These are phyloP conservation scores for Starmerella sp. DNA, from an alignment of 805 yeast genomes.

Conservation along the genomic window DNA sequence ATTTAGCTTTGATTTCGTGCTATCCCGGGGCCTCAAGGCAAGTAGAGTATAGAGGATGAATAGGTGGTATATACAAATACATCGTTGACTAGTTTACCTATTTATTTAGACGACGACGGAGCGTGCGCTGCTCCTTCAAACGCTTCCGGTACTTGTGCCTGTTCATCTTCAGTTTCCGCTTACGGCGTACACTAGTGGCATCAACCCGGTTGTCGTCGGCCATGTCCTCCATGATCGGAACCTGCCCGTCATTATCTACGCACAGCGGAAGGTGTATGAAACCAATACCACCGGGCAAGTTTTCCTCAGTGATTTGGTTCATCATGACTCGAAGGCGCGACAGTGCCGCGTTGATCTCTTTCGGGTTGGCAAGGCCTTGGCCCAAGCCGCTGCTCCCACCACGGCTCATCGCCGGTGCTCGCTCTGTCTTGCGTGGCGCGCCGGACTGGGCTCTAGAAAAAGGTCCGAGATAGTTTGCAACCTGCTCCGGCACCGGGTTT, in stretches of 20 bases:
- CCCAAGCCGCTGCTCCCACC: background rate
- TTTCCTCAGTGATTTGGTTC: slow-evolving; percentile 7
- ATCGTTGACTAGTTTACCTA: slow-evolving; percentile 1
- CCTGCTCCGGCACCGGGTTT: slow-evolving; percentile 29
- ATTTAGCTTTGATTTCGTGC: too few relatives aligned
- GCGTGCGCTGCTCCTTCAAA: slow-evolving; percentile 73
- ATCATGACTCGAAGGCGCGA: background rate
- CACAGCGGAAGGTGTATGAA: slow-evolving; percentile 12
- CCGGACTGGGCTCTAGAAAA: slow-evolving; percentile 20
- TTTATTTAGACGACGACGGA: slow-evolving; percentile 27
- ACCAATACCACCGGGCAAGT: slow-evolving; percentile 10
- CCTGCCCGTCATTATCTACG: background rate
- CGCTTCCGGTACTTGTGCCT: slow-evolving; percentile 95
- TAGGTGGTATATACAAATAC: slow-evolving; percentile 1
- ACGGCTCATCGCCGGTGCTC: background rate
- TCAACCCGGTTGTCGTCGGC: slow-evolving; percentile 18
- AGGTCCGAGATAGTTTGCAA: slow-evolving; percentile 32
- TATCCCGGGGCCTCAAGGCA: too few relatives aligned
- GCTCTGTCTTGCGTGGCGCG: background rate
- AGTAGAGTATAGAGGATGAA: too few relatives aligned
- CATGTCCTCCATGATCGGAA: background rate
- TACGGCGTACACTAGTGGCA: slow-evolving; percentile 33
- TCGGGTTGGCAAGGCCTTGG: background rate
- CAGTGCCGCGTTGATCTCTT: slow-evolving; percentile 2
- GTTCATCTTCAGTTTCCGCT: slow-evolving; percentile 89